phyloP scores from a whole-genome alignment of 768 basidiomycete genomes.

The Astraeus odoratus region DNA sequence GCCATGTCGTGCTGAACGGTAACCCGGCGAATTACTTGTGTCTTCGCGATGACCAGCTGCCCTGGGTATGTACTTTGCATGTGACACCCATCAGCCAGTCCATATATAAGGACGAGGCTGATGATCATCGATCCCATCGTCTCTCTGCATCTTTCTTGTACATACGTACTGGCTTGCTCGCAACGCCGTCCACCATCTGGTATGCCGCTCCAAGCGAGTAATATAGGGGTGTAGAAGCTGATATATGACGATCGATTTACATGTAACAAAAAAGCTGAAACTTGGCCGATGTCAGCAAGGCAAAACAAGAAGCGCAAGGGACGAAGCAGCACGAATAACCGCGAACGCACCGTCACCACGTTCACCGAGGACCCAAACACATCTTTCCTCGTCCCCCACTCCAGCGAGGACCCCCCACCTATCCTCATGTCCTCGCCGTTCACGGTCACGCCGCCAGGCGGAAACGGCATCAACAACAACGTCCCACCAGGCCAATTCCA shows the following conservation, averaged over 20 bases:
- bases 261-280: too few species aligned
- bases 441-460: conserved; percentile 29
- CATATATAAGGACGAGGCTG: too few species aligned
- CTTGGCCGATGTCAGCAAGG: conserved; percentile 59
- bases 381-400: conserved; percentile 44
- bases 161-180: not conserved
- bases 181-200: conserved; percentile 2
- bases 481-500: too few species aligned
- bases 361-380: conserved; percentile 57
- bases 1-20: too few species aligned
- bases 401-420: conserved; percentile 40
- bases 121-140: too few species aligned
- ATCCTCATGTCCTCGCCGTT: conserved; percentile 33
- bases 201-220: too few species aligned
- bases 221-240: too few species aligned
- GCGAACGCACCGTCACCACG: conserved; percentile 64
- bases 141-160: too few species aligned
- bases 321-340: conserved; percentile 44
- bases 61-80: not conserved
- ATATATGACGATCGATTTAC: too few species aligned
- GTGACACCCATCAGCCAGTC: not conserved
- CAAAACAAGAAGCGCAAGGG: conserved; percentile 61
- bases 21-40: too few species aligned
- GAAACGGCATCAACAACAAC: too few species aligned
- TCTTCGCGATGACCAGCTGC: too few species aligned